A percentile compares a stretch with the other conserved stretches of the same genome.
Evolutionary conservation across 108 stramenopile species (phyloP).

Genomic region (Aurantiochytrium sp.): DNA sequence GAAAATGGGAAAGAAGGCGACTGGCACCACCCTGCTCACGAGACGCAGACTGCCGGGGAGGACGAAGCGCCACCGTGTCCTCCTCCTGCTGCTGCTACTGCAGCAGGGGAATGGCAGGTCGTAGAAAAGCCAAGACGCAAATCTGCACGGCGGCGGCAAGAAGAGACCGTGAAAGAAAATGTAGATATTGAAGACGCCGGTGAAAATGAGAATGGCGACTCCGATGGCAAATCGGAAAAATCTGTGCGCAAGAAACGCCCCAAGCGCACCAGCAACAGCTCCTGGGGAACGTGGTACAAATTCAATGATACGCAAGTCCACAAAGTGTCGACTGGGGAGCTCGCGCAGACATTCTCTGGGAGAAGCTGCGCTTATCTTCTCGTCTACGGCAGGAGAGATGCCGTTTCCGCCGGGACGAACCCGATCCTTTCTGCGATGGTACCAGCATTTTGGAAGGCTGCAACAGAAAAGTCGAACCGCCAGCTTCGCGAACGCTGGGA

Average conservation of each 20-base stretch:
- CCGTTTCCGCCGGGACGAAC: neutral
- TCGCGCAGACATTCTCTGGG: conserved; percentile 1
- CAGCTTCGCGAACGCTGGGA: neutral
- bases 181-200: neutral
- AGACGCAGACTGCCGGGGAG: too few species aligned
- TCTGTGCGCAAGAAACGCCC: neutral
- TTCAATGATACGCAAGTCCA: conserved; percentile 17
- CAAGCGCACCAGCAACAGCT: neutral
- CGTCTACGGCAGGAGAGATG: neutral
- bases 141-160: neutral
- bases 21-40: too few species aligned
- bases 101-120: neutral
- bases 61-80: too few species aligned
- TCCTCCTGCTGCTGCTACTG: neutral
- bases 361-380: neutral
- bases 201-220: neutral
- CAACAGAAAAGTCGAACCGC: neutral
- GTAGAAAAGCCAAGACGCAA: neutral
- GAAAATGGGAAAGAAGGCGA: neutral
- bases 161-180: neutral
- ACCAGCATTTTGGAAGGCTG: neutral
- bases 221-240: neutral
- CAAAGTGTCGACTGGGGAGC: neutral
- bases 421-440: neutral
- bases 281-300: neutral